Conservation (phyloP, 1,284 basidiomycete genomes). For the Pseudozyma tsukubaensis region DNA sequence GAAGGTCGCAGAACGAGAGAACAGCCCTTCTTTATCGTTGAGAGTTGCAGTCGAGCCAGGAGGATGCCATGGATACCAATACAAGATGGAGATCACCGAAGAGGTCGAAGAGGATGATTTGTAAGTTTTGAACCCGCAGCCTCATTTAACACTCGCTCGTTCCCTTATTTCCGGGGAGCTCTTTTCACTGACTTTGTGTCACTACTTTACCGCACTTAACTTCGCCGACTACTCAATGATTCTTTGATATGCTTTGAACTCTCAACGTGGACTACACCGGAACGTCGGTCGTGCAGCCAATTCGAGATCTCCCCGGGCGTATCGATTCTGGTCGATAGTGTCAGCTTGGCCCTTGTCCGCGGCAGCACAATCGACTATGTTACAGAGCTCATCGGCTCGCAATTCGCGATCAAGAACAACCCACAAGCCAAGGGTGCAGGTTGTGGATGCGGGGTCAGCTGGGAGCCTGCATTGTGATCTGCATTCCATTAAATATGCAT, state of each 20-base stretch:
- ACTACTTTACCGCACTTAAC: too few relatives aligned
- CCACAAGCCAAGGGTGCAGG: constrained; percentile 85
- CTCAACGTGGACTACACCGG: too few relatives aligned
- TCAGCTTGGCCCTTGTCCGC: constrained; percentile 81
- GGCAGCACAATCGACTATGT: constrained; percentile 87
- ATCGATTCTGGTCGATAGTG: constrained; percentile 79
- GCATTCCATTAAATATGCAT: too few relatives aligned
- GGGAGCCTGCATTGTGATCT: constrained; percentile 75
- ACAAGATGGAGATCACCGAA: constrained; percentile 82
- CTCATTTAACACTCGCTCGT: background rate
- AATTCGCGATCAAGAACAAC: constrained; percentile 81
- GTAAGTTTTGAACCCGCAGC: constrained; percentile 71
- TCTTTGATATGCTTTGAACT: too few relatives aligned
- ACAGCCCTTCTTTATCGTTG: constrained; percentile 76
- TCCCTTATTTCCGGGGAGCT: background rate
- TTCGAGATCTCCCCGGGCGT: constrained; percentile 72
- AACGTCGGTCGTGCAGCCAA: constrained; percentile 71
- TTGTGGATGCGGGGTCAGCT: constrained; percentile 90
- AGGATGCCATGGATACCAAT: constrained; percentile 92
- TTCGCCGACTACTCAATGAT: too few relatives aligned
- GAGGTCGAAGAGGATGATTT: constrained; percentile 76
- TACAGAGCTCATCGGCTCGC: constrained; percentile 89
- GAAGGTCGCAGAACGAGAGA: constrained; percentile 71
- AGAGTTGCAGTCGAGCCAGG: constrained; percentile 86
- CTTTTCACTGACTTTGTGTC: background rate